phyloP scores from a whole-genome alignment of 257 asterid species.

The Sherardia arvensis region DNA sequence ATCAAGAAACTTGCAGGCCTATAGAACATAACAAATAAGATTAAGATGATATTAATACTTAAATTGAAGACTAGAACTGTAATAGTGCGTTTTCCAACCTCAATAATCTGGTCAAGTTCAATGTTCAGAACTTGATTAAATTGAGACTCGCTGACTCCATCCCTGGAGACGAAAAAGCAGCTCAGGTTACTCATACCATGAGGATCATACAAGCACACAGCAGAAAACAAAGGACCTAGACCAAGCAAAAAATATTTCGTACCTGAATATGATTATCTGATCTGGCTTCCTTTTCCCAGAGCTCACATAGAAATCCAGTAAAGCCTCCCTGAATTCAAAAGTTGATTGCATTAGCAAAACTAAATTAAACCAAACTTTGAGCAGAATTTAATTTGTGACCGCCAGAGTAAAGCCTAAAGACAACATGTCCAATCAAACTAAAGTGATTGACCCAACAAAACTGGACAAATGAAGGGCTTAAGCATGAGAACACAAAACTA shows the following conservation, averaged over 20 bases:
- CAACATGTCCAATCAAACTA: too few species aligned
- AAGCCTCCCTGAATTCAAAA: slow-evolving; percentile 42
- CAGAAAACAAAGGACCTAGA: not conserved
- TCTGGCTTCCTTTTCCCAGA: slow-evolving; percentile 80
- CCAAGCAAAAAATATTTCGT: not conserved
- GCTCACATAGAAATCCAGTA: slow-evolving; percentile 61
- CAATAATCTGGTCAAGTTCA: slow-evolving; percentile 74
- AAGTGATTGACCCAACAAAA: too few species aligned
- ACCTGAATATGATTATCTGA: slow-evolving; percentile 82
- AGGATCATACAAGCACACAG: not conserved
- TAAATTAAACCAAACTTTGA: too few species aligned
- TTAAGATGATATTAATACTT: too few species aligned
- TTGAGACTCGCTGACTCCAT: slow-evolving; percentile 87
- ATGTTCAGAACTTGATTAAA: slow-evolving; percentile 75
- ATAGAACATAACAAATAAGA: slow-evolving; percentile 3
- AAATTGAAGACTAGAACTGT: not conserved
- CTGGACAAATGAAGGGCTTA: too few species aligned
- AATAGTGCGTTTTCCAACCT: slow-evolving; percentile 30
- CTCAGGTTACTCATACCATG: not conserved
- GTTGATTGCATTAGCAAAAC: not conserved
- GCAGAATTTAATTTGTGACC: too few species aligned
- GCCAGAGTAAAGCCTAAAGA: too few species aligned
- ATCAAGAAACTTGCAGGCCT: slow-evolving; percentile 83
- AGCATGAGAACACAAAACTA: too few species aligned
- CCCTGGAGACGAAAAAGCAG: slow-evolving; percentile 30